Percentiles rank a stretch among this genome's conserved stretches.
Conservation (phyloP, 2,329 filamentous ascomycete species). For the Verticillium isaacii region DNA sequence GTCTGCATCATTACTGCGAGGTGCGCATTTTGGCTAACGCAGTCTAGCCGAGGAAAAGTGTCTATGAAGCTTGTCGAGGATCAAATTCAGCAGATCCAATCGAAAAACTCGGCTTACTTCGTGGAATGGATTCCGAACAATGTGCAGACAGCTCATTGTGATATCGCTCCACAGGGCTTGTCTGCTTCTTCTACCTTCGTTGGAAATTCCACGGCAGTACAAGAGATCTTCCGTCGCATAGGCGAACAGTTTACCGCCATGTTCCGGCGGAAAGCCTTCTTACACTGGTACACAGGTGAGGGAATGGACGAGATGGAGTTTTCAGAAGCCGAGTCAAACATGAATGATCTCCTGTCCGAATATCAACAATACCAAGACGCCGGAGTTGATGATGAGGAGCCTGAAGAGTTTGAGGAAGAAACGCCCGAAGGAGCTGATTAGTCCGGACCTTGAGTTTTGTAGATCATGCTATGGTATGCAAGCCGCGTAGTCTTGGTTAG, state of each 20-base stretch:
- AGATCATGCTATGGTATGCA: no score
- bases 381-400: conserved; percentile 87
- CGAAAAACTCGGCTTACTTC: conserved; percentile 99
- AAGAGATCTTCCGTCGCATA: conserved; percentile 99
- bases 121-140: conserved; percentile 99
- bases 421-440: conserved; percentile 44
- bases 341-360: conserved; percentile 99
- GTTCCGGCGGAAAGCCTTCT: conserved; percentile 99
- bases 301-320: conserved; percentile 99
- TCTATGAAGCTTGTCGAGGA: conserved; percentile 99
- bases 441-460: no score
- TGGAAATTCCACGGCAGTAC: conserved; percentile 98
- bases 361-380: conserved; percentile 99
- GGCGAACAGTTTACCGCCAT: conserved; percentile 99
- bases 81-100: conserved; percentile 99
- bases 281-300: conserved; percentile 99
- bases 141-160: conserved; percentile 84
- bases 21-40: neutral
- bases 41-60: conserved; percentile 82
- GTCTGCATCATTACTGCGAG: conserved; percentile 23
- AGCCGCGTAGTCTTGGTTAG: no score
- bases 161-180: conserved; percentile 87
- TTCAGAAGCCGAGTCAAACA: conserved; percentile 99
- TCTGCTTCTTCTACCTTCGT: conserved; percentile 99
- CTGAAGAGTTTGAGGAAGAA: conserved; percentile 86